A percentile compares a stretch with the other conserved stretches of the same genome.
Conservation (phyloP, 495 filamentous ascomycete genomes). For the Penicillium argentinense region DNA sequence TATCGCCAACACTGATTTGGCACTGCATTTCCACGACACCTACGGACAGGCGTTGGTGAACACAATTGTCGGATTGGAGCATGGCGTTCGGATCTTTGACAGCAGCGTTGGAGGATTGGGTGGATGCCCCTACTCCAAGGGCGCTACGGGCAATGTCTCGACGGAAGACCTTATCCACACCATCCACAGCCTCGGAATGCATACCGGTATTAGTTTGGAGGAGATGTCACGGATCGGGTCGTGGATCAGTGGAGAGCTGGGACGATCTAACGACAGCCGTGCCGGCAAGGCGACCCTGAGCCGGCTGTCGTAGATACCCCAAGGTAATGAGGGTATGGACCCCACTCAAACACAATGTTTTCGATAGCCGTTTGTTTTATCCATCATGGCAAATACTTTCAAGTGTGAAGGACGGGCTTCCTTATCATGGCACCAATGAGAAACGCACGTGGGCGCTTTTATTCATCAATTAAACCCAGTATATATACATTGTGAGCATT, state of each 20-base stretch:
- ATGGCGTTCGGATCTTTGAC: conserved; percentile 88
- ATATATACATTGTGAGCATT: neutral
- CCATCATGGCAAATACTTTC: no score
- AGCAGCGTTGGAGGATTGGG: conserved; percentile 86
- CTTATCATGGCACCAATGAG: no score
- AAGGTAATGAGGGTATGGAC: no score
- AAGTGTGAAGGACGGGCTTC: no score
- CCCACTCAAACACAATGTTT: no score
- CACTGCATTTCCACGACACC: conserved; percentile 96
- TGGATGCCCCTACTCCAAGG: conserved; percentile 91
- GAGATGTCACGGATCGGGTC: conserved; percentile 76
- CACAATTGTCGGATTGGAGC: conserved; percentile 79
- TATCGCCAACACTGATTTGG: conserved; percentile 75
- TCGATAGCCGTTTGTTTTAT: no score
- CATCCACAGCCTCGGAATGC: conserved; percentile 79
- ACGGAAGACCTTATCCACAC: conserved; percentile 94
- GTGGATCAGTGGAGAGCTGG: conserved; percentile 87
- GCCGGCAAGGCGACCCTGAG: conserved; percentile 78
- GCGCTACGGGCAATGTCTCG: conserved; percentile 91
- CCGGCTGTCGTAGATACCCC: conserved; percentile 16
- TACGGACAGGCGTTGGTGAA: conserved; percentile 95
- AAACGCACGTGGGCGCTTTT: neutral
- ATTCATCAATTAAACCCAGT: neutral
- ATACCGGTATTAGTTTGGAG: conserved; percentile 85
- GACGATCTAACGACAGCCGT: conserved; percentile 68